Evolutionary conservation across 2,329 filamentous ascomycete species (phyloP), one percentile per base, ranked within the genome.

Genomic region (Colletotrichum filicis): DNA sequence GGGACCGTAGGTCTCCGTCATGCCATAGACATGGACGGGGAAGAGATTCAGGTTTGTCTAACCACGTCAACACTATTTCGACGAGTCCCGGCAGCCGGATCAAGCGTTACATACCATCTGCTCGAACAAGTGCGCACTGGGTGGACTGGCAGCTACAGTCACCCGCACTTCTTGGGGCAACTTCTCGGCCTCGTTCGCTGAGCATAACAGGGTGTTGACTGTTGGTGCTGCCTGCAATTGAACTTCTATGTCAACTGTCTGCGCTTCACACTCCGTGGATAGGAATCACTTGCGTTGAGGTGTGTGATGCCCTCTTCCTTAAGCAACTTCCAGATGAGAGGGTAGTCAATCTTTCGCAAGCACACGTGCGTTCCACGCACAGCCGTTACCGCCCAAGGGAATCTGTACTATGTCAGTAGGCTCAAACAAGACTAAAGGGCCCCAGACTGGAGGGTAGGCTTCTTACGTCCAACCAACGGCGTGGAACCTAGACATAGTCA

Each of bases 251-350:
- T 65, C 52, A 65, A 35, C 14, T 5, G 11, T n/a, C 28, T 11
- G 1, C 19, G 14, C n/a, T 16, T 8, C 12, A n/a, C 11, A 9
- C 3, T 14, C 9, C 6, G 14, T 26, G n/a, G 16, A 7, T 37
- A 0, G 97, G 97, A 0, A 96, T 97, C 1, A 96, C 96, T 97
- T 1, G 97, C 96, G 79, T 96, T 97, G 85, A 97, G 98, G 82
- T 99, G 97, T 0, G 95, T 98, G 75, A 99, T 93, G 7, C 90
- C 87, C 82, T 98, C 94, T 65, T 95, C 90, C 79, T 95, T 97
- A 42, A 99, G 85, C 4, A 99, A 85, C 61, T 90, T 89, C 97
- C 97, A 99, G 73, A 99, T 97, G 71, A 96, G 87, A 0, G 94
- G 91, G 80, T 99, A 99, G 83, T 98, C 95, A 76, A 99, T 94